phyloP scores from a whole-genome alignment of 2,329 filamentous ascomycete genomes.

The Epichloe hybrida region DNA sequence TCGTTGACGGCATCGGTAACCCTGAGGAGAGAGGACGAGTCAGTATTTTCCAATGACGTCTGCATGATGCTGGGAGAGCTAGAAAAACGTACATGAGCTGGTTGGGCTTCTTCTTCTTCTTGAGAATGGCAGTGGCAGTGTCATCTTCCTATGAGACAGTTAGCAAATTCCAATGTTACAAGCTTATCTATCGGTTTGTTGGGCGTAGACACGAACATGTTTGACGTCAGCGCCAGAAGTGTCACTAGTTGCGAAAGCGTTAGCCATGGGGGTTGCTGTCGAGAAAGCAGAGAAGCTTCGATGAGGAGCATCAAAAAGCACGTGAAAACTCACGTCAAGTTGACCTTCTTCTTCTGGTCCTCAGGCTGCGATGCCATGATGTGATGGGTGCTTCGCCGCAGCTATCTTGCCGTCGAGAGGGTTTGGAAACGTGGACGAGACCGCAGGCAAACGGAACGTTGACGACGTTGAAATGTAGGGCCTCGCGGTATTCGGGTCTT shows the following conservation, averaged over 20 bases:
- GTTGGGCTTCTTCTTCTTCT: slow-evolving; percentile 99
- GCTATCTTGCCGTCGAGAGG: slow-evolving; percentile 12
- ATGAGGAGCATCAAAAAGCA: neutral
- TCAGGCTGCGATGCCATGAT: slow-evolving; percentile 59
- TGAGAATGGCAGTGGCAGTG: slow-evolving; percentile 88
- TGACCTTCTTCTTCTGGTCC: slow-evolving; percentile 70
- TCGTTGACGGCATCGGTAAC: slow-evolving; percentile 98
- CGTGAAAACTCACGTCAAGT: slow-evolving; percentile 53
- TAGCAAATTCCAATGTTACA: slow-evolving; percentile 10
- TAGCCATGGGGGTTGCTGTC: neutral
- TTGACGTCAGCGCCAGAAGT: slow-evolving; percentile 78
- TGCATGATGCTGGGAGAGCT: neutral
- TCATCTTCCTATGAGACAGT: slow-evolving; percentile 59
- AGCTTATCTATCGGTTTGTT: slow-evolving; percentile 3
- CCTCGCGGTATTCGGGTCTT: neutral
- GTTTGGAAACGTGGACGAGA: slow-evolving; percentile 13
- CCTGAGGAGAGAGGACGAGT: slow-evolving; percentile 30
- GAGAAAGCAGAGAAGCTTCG: neutral
- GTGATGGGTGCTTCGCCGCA: slow-evolving; percentile 20
- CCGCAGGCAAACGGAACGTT: neutral
- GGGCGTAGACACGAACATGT: slow-evolving; percentile 44
- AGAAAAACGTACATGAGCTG: slow-evolving; percentile 67
- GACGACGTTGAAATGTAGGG: neutral
- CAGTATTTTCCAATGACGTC: neutral
- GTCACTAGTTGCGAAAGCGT: slow-evolving; percentile 45